phyloP scores from a whole-genome alignment of 192 early-diverging fungal genomes.

The Mortierella claussenii region DNA sequence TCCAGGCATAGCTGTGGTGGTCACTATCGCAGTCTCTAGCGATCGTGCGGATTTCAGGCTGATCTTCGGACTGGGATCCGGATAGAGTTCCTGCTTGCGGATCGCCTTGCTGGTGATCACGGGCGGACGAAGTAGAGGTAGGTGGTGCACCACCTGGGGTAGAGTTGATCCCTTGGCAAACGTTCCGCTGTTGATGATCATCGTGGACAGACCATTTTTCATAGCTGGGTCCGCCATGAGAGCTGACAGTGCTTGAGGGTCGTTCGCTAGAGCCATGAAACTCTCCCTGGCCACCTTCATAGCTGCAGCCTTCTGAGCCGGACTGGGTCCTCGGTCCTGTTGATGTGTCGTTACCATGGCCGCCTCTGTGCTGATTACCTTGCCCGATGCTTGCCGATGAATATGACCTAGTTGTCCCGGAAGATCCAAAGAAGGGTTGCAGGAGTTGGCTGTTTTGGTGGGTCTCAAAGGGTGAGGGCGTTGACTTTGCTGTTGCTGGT shows the following conservation, averaged over 20 bases:
- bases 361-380: too few species aligned
- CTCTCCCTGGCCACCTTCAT: slow-evolving; percentile 30
- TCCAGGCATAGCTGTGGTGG: not conserved
- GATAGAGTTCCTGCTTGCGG: slow-evolving; percentile 2
- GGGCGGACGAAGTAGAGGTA: slow-evolving; percentile 6
- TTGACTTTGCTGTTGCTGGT: not conserved
- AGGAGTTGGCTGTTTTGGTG: slow-evolving; percentile 15
- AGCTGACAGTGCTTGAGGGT: slow-evolving; percentile 19
- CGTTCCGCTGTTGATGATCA: slow-evolving; percentile 31
- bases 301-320: slow-evolving; percentile 35
- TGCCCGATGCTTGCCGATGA: not conserved
- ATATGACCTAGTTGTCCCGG: slow-evolving; percentile 45
- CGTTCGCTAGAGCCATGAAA: slow-evolving; percentile 34
- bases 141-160: too few species aligned
- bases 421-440: slow-evolving; percentile 18
- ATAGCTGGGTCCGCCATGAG: slow-evolving; percentile 10
- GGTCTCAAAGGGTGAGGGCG: not conserved
- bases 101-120: slow-evolving; percentile 14
- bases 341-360: too few species aligned
- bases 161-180: slow-evolving; percentile 11
- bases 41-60: slow-evolving; percentile 12
- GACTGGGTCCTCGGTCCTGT: slow-evolving; percentile 35
- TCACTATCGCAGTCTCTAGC: not conserved
- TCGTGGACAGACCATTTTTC: slow-evolving; percentile 4
- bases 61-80: not conserved